Evolutionary conservation across 768 basidiomycete species (phyloP).

Genomic region (Pholiota conissans): DNA sequence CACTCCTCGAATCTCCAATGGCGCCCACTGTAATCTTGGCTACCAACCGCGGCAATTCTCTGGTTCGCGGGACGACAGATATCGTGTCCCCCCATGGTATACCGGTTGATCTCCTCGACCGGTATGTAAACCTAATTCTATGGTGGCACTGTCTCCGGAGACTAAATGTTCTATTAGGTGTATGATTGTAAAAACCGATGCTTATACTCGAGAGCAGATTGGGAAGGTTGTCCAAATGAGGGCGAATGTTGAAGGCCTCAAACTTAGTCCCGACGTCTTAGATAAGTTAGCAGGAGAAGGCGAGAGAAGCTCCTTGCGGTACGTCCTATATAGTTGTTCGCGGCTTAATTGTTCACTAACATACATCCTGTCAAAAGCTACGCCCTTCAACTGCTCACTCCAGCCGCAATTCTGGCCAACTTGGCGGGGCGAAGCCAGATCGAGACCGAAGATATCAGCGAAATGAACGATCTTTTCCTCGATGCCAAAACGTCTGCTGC

Average conservation of each 20-base stretch:
- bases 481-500: constrained; percentile 84
- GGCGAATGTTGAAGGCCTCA: constrained; percentile 84
- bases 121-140: constrained; percentile 44
- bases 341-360: constrained; percentile 8
- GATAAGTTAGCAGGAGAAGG: constrained; percentile 83
- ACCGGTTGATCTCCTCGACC: constrained; percentile 90
- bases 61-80: constrained; percentile 92
- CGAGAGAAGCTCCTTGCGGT: constrained; percentile 80
- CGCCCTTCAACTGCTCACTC: constrained; percentile 87
- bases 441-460: constrained; percentile 82
- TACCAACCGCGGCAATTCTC: constrained; percentile 90
- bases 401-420: constrained; percentile 83
- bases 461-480: constrained; percentile 94
- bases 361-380: constrained; percentile 51
- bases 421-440: constrained; percentile 81
- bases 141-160: neutral
- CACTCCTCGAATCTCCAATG: constrained; percentile 93
- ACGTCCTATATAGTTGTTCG: constrained; percentile 20
- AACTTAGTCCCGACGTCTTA: constrained; percentile 71
- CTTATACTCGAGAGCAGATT: constrained; percentile 82
- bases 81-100: constrained; percentile 92
- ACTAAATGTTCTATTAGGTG: constrained; percentile 46
- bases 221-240: constrained; percentile 84
- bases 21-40: constrained; percentile 97
- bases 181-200: constrained; percentile 92